These are phyloP conservation scores for Botrytis deweyae DNA, from an alignment of 2,329 filamentous ascomycete species.

Conservation along the genomic window DNA sequence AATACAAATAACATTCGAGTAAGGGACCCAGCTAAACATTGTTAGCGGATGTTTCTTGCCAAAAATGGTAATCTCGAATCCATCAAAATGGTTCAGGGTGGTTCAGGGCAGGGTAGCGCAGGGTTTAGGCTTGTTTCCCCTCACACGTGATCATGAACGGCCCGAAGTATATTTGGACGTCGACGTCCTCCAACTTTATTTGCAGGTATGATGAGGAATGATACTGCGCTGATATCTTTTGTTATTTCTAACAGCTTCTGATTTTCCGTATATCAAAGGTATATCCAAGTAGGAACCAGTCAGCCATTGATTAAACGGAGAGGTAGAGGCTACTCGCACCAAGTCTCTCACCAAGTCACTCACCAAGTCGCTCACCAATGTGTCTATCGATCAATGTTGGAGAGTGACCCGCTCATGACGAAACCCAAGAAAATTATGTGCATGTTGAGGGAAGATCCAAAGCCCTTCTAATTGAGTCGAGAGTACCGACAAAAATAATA, in stretches of 20 bases:
- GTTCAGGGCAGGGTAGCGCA: background rate
- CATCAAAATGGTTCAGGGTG: background rate
- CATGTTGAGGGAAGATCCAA: no score
- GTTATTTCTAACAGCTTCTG: rapidly evolving
- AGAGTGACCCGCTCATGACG: background rate
- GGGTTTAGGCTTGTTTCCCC: background rate
- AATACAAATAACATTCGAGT: background rate
- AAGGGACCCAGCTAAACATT: background rate
- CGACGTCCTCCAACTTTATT: background rate
- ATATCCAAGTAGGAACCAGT: background rate
- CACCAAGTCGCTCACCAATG: background rate
- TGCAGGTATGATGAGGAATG: background rate
- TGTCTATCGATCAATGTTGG: background rate
- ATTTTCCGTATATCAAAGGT: background rate
- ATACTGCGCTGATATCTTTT: background rate
- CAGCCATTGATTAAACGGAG: background rate
- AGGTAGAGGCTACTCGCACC: background rate
- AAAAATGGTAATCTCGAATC: background rate
- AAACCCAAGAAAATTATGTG: background rate
- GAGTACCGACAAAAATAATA: no score
- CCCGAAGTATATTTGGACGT: background rate
- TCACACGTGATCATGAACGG: background rate
- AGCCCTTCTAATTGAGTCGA: background rate
- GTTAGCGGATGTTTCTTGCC: background rate
- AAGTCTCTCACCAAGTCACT: background rate